A percentile compares a stretch with the other conserved stretches of the same genome.
These are phyloP conservation scores for Penicillium simplicissimum DNA, from an alignment of 495 filamentous ascomycete species.

Conservation along the genomic window DNA sequence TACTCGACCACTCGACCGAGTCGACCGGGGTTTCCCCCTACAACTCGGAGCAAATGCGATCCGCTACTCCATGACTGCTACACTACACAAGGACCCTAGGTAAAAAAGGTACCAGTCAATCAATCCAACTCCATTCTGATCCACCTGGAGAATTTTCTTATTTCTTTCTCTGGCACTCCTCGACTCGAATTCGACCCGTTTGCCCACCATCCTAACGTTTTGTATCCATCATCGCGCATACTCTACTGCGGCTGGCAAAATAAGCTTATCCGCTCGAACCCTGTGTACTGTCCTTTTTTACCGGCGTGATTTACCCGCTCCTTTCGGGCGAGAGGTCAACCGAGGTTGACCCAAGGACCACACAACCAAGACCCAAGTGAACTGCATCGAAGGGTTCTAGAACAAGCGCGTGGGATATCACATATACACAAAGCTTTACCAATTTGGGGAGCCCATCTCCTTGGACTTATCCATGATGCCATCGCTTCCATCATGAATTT, in stretches of 20 bases:
- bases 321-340: conserved; percentile 8
- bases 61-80: not conserved
- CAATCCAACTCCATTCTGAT: not conserved
- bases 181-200: not conserved
- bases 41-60: conserved; percentile 1
- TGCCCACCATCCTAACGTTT: not conserved
- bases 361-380: not conserved
- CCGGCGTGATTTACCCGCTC: conserved; percentile 3
- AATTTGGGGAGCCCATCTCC: not conserved
- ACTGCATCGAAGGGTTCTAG: not conserved
- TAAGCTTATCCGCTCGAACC: conserved; percentile 9
- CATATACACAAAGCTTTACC: not conserved
- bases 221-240: not conserved
- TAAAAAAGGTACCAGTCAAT: too few relatives aligned
- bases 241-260: not conserved
- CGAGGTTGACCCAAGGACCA: not conserved
- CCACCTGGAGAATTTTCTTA: not conserved
- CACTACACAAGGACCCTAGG: too few relatives aligned
- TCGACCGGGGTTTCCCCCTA: not conserved
- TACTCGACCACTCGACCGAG: not conserved
- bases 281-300: not conserved
- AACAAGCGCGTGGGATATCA: not conserved
- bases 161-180: not conserved
- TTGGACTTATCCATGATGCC: not conserved
- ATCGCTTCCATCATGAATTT: not conserved